Evolutionary conservation across 352 stramenopile species (phyloP).

Genomic region (Aphanomyces stellatus): DNA sequence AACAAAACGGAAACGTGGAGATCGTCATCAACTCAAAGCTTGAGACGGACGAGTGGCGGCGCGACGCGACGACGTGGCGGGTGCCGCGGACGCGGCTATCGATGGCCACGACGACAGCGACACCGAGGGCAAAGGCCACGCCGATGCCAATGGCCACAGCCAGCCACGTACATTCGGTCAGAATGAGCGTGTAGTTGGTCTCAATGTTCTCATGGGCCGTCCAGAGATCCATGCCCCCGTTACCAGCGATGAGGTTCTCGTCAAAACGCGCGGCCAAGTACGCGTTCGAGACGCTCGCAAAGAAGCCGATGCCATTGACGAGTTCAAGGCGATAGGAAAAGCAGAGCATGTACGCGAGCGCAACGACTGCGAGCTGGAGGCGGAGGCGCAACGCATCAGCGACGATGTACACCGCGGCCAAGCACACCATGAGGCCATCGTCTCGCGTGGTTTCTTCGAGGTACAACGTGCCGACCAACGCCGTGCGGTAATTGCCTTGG

Average conservation of each 20-base stretch:
- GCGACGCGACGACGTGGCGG: too few relatives aligned
- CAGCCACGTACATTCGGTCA: neutral
- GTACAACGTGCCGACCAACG: neutral
- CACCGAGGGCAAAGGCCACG: neutral
- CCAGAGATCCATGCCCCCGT: constrained; percentile 6
- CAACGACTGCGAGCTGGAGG: constrained; percentile 1
- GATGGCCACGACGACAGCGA: too few relatives aligned
- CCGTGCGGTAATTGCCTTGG: neutral
- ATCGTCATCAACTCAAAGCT: too few relatives aligned
- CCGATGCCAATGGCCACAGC: neutral
- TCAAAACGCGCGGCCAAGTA: neutral
- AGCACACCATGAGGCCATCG: neutral
- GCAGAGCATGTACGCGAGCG: neutral
- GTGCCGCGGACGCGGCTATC: too few relatives aligned
- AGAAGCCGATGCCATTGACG: neutral
- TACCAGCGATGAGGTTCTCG: neutral
- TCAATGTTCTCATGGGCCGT: neutral
- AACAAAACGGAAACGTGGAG: too few relatives aligned
- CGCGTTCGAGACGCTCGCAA: neutral
- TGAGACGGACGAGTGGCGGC: too few relatives aligned
- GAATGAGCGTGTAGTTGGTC: neutral
- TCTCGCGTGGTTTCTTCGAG: neutral
- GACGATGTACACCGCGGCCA: neutral
- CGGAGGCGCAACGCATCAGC: neutral
- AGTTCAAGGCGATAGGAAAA: neutral